A percentile compares a stretch with the other conserved stretches of the same genome.
Evolutionary conservation across 1,139 yeast species (phyloP).

Genomic region (Candida labiduridarum): DNA sequence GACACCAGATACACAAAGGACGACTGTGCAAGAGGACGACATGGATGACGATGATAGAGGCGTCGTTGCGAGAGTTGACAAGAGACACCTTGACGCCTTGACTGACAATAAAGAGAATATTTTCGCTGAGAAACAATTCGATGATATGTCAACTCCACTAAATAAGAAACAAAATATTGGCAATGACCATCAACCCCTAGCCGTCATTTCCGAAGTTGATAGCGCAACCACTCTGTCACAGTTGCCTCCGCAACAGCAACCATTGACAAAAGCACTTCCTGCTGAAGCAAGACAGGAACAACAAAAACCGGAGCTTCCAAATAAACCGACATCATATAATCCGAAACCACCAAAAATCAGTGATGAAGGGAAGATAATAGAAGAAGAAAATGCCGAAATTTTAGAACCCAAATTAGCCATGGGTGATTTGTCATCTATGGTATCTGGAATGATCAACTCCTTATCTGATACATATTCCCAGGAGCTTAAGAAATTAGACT

Average conservation of each 20-base stretch:
- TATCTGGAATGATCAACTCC: slow-evolving; percentile 46
- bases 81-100: slow-evolving; percentile 34
- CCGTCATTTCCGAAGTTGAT: slow-evolving; percentile 38
- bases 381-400: slow-evolving; percentile 9
- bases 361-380: slow-evolving; percentile 31
- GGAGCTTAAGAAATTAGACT: slow-evolving; percentile 25
- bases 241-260: neutral
- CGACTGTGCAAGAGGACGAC: slow-evolving; percentile 48
- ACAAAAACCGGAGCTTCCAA: neutral
- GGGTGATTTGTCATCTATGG: slow-evolving; percentile 39
- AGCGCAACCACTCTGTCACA: neutral
- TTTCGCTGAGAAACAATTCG: slow-evolving; percentile 32
- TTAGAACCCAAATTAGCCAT: slow-evolving; percentile 25
- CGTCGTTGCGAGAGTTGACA: slow-evolving; percentile 28
- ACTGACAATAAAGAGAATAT: slow-evolving; percentile 47
- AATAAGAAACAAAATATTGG: slow-evolving; percentile 15
- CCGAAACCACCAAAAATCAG: slow-evolving; percentile 42
- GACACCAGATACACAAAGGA: slow-evolving; percentile 52
- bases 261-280: neutral
- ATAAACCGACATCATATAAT: slow-evolving; percentile 18
- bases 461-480: slow-evolving; percentile 43
- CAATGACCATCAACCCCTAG: slow-evolving; percentile 32
- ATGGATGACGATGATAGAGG: slow-evolving; percentile 31
- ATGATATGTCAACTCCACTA: slow-evolving; percentile 35
- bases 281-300: neutral